Conservation (phyloP, 768 basidiomycete species). For the Amanita exitialis region DNA sequence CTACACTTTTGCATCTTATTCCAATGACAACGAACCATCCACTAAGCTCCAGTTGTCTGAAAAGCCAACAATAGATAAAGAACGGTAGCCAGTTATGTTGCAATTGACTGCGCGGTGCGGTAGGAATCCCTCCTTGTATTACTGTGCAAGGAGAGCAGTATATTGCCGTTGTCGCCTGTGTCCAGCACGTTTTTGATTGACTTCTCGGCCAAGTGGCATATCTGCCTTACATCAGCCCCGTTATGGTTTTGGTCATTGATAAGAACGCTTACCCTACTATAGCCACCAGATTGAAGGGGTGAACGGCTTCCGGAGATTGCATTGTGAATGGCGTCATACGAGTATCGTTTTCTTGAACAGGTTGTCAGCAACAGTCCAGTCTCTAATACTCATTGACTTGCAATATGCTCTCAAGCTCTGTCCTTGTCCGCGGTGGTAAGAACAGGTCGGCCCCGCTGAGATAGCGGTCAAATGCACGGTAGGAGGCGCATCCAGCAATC, state of each 20-base stretch:
- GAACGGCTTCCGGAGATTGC: conserved; percentile 62
- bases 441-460: conserved; percentile 63
- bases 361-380: neutral
- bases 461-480: conserved; percentile 69
- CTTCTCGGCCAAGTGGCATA: conserved; percentile 59
- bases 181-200: conserved; percentile 65
- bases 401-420: conserved; percentile 66
- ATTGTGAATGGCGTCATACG: conserved; percentile 76
- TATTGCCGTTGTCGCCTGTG: conserved; percentile 54
- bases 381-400: conserved; percentile 22
- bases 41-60: neutral
- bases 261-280: conserved; percentile 29
- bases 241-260: neutral
- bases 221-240: conserved; percentile 24
- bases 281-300: conserved; percentile 45
- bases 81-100: conserved; percentile 19
- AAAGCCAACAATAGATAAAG: neutral
- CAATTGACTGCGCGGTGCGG: conserved; percentile 26
- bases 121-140: conserved; percentile 17
- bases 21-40: neutral
- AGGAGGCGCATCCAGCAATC: conserved; percentile 71
- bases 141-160: conserved; percentile 56
- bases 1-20: neutral
- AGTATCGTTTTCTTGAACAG: conserved; percentile 51
- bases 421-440: conserved; percentile 52